Evolutionary conservation across 2,329 filamentous ascomycete genomes (phyloP).

Genomic region (Didymella pomorum): DNA sequence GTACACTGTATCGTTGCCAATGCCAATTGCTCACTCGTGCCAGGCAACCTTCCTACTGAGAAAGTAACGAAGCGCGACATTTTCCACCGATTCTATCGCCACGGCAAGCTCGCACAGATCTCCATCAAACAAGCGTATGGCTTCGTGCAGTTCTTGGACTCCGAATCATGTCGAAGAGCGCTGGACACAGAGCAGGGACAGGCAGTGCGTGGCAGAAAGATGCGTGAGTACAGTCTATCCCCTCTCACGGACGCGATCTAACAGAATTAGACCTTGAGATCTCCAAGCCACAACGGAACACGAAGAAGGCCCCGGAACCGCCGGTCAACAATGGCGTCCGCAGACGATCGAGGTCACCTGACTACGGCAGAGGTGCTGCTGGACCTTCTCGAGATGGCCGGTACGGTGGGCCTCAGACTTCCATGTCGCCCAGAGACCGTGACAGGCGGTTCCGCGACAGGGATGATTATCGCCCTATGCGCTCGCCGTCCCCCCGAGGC

Average conservation of each 20-base stretch:
- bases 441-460: slow-evolving; percentile 63
- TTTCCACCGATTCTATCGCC: slow-evolving; percentile 86
- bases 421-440: slow-evolving; percentile 53
- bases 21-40: slow-evolving; percentile 22
- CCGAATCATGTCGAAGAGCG: slow-evolving; percentile 75
- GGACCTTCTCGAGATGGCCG: slow-evolving; percentile 53
- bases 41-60: slow-evolving; percentile 91
- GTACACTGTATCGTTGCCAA: slow-evolving; percentile 30
- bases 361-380: slow-evolving; percentile 60
- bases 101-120: slow-evolving; percentile 89
- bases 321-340: slow-evolving; percentile 47
- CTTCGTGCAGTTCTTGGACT: slow-evolving; percentile 90
- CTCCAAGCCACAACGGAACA: slow-evolving; percentile 85
- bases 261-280: slow-evolving; percentile 78
- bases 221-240: slow-evolving; percentile 71
- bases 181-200: slow-evolving; percentile 80
- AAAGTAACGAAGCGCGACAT: slow-evolving; percentile 93
- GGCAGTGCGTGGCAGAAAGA: slow-evolving; percentile 86
- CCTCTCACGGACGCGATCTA: slow-evolving; percentile 31
- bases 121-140: slow-evolving; percentile 97
- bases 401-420: slow-evolving; percentile 47
- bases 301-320: slow-evolving; percentile 61
- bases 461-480: slow-evolving; percentile 65
- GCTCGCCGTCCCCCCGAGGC: slow-evolving; percentile 57
- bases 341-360: slow-evolving; percentile 69